These are phyloP conservation scores for Elongisporangium prolatum DNA, from an alignment of 352 stramenopile genomes.

Conservation along the genomic window DNA sequence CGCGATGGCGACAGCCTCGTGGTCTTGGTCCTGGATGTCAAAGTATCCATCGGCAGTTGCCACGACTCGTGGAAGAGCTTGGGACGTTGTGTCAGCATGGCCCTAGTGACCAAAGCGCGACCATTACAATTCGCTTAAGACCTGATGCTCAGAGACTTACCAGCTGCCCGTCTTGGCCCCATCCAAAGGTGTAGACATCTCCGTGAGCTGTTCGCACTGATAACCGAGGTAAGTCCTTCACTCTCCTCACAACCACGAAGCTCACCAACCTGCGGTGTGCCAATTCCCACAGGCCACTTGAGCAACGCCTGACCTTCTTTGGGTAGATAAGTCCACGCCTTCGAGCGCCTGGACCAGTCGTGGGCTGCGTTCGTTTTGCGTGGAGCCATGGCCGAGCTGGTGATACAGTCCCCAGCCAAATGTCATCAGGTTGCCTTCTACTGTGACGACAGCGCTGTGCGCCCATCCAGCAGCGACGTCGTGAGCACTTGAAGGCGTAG, in stretches of 20 bases:
- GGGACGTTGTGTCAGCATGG: conserved; percentile 12
- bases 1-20: conserved; percentile 26
- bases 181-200: conserved; percentile 79
- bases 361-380: conserved; percentile 26
- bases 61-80: conserved; percentile 48
- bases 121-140: too few relatives aligned
- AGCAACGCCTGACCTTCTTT: conserved; percentile 13
- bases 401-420: conserved; percentile 81
- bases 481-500: neutral
- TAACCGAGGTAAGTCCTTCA: neutral
- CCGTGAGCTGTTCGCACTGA: conserved; percentile 43
- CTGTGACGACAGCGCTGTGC: conserved; percentile 45
- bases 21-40: conserved; percentile 12
- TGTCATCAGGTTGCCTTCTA: conserved; percentile 35
- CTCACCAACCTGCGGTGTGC: conserved; percentile 53
- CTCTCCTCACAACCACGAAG: neutral
- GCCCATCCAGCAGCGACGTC: conserved; percentile 40
- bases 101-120: too few relatives aligned
- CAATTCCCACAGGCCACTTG: conserved; percentile 66
- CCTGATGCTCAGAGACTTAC: conserved; percentile 32
- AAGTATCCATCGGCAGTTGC: conserved; percentile 19
- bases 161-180: conserved; percentile 66
- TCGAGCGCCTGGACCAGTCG: conserved; percentile 33
- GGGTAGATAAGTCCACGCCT: conserved; percentile 31
- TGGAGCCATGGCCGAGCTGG: conserved; percentile 58